These are phyloP conservation scores for Penicillium sp. DNA, from an alignment of 2,329 filamentous ascomycete genomes.

Conservation along the genomic window DNA sequence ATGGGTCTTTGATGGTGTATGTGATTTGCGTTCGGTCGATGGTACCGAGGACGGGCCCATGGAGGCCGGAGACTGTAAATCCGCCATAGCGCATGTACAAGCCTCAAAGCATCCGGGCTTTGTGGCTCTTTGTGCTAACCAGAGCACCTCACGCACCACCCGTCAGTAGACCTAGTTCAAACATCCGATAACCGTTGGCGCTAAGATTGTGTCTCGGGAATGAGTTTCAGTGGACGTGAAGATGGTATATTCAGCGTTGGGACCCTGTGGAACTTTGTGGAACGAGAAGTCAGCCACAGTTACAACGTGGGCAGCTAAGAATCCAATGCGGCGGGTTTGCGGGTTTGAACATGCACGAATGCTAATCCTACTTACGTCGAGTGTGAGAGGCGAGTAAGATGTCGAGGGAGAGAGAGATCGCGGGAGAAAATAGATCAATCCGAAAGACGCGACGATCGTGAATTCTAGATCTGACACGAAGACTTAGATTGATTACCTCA, in stretches of 20 bases:
- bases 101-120: conserved; percentile 19
- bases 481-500: conserved; percentile 10
- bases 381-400: conserved; percentile 14
- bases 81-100: conserved; percentile 28
- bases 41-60: conserved; percentile 68
- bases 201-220: background rate
- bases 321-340: conserved; percentile 14
- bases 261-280: conserved; percentile 18
- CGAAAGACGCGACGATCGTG: conserved; percentile 19
- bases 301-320: conserved; percentile 21
- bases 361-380: conserved; percentile 19
- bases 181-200: conserved; percentile 14
- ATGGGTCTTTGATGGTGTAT: conserved; percentile 20
- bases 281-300: conserved; percentile 22
- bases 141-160: conserved; percentile 23
- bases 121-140: conserved; percentile 21
- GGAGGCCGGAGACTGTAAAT: conserved; percentile 55
- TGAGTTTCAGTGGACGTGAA: background rate
- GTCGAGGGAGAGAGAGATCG: conserved; percentile 6
- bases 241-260: conserved; percentile 7
- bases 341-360: conserved; percentile 21
- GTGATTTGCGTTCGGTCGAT: conserved; percentile 31
- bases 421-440: conserved; percentile 9
- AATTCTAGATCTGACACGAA: conserved; percentile 9
- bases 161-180: conserved; percentile 21